Base-by-base conservation (phyloP, 305 asterid species). In the Ruellia speciosa region DNA sequence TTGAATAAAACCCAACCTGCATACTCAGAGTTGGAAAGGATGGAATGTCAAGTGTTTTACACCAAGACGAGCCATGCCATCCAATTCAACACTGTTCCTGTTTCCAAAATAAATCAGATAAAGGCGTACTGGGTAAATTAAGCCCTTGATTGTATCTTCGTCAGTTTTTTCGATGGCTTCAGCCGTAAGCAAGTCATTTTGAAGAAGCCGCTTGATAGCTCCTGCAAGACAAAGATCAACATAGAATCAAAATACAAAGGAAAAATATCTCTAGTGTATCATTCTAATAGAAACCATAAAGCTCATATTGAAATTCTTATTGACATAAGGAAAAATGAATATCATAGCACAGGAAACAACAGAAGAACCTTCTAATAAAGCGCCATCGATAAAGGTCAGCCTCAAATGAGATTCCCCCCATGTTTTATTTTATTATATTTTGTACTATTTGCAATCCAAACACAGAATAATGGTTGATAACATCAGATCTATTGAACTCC, bases 1-100 rank as follows among this genome's bases (percentile, higher is more conserved):
- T 80, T 17, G 92, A 49, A 77, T 93, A 93, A 77, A 93, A 93
- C n/a, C 99, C 99, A 52, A 93, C 99, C 99, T 88, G 75, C 57
- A 18, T 59, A 14, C 49, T 43, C 63, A 54, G 49, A 63, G 62
- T 43, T 9, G 14, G n/a, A 47, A 4, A 47, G n/a, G 19, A 16
- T 0, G 20, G 0, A 9, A 15, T 4, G n/a, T 12, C 18, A n/a
- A 46, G 18, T 17, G 16, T 6, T 43, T 4, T 24, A 43, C 14
- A 13, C 16, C 16, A 4, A 43, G 49, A 0, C 7, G 12, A n/a
- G 16, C 14, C 14, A n/a, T n/a, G n/a, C n/a, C n/a, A n/a, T n/a
- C n/a, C 12, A 3, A 43, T 43, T 3, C 16, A 12, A n/a, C 16
- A 43, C 6, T 43, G 11, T 39, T 39, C 13, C 13, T 3, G 14